Conservation (phyloP, 1,139 yeast species). For the Zygoascus hellenicus region DNA sequence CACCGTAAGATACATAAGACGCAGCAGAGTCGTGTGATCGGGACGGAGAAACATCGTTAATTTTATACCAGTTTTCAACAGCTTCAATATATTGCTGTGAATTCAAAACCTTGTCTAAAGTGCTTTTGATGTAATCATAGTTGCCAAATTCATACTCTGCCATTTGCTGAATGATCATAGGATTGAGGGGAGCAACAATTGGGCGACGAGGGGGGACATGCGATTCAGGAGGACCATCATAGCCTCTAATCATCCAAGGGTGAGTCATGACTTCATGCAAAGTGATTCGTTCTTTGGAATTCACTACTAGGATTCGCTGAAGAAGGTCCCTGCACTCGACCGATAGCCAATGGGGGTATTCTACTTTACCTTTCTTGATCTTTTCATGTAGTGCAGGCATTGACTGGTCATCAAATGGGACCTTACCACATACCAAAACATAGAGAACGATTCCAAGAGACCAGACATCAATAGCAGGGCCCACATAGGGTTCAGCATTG, state of each 20-base stretch:
- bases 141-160: slow-evolving; percentile 75
- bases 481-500: slow-evolving; percentile 86
- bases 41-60: slow-evolving; percentile 18
- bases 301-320: slow-evolving; percentile 87
- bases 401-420: slow-evolving; percentile 94
- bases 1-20: neutral
- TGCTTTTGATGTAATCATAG: slow-evolving; percentile 51
- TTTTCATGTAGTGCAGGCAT: slow-evolving; percentile 91
- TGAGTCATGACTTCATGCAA: slow-evolving; percentile 75
- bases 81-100: slow-evolving; percentile 68
- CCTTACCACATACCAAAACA: slow-evolving; percentile 94
- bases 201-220: slow-evolving; percentile 77
- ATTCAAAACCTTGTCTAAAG: slow-evolving; percentile 52
- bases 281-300: slow-evolving; percentile 74
- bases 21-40: neutral
- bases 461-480: slow-evolving; percentile 99
- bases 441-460: slow-evolving; percentile 94
- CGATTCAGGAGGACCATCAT: slow-evolving; percentile 64
- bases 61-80: slow-evolving; percentile 56
- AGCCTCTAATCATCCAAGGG: slow-evolving; percentile 94
- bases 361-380: slow-evolving; percentile 87
- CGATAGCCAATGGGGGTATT: slow-evolving; percentile 79
- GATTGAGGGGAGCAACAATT: slow-evolving; percentile 65
- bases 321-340: slow-evolving; percentile 78
- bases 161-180: slow-evolving; percentile 65